Percentiles rank a stretch among this genome's conserved stretches.
phyloP scores from a whole-genome alignment of 768 basidiomycete genomes.

The Cystofilobasidium capitatum region DNA sequence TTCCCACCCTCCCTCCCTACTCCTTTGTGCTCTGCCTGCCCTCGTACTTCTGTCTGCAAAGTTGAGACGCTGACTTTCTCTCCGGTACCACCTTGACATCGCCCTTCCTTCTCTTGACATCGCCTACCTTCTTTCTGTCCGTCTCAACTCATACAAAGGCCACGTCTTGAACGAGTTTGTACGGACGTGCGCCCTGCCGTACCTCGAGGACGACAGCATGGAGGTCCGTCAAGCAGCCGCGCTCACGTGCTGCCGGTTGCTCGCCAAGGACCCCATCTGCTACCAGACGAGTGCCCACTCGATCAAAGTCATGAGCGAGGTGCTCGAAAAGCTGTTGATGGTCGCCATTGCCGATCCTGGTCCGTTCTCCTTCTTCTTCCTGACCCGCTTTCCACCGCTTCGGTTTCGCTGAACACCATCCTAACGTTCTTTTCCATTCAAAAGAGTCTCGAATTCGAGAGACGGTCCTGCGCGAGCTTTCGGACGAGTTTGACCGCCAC shows the following conservation, averaged over 20 bases:
- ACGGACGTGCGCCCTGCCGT: conserved; percentile 78
- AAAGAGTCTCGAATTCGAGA: conserved; percentile 71
- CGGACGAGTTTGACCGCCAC: conserved; percentile 91
- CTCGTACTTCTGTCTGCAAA: background rate
- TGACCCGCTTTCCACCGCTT: background rate
- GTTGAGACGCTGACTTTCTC: background rate
- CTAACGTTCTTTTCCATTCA: background rate
- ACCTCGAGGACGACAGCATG: conserved; percentile 80
- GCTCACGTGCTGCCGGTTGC: conserved; percentile 78
- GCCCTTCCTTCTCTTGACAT: too few relatives aligned
- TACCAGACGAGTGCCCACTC: conserved; percentile 92
- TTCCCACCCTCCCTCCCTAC: conserved; percentile 7
- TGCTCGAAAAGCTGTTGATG: conserved; percentile 89
- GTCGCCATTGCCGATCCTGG: conserved; percentile 95
- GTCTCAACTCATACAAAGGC: conserved; percentile 50
- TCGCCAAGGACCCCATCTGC: conserved; percentile 89
- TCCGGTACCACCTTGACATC: too few relatives aligned
- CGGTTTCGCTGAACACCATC: background rate
- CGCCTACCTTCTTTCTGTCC: too few relatives aligned
- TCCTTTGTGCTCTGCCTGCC: background rate
- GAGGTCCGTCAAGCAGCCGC: conserved; percentile 86
- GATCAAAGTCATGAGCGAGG: conserved; percentile 93
- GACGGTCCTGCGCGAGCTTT: conserved; percentile 73
- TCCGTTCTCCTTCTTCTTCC: conserved; percentile 36
- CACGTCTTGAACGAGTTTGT: conserved; percentile 94